A percentile compares a stretch with the other conserved stretches of the same genome.
These are phyloP conservation scores for Plasmodium coatneyi DNA, from an alignment of 169 alveolate species.

Conservation along the genomic window DNA sequence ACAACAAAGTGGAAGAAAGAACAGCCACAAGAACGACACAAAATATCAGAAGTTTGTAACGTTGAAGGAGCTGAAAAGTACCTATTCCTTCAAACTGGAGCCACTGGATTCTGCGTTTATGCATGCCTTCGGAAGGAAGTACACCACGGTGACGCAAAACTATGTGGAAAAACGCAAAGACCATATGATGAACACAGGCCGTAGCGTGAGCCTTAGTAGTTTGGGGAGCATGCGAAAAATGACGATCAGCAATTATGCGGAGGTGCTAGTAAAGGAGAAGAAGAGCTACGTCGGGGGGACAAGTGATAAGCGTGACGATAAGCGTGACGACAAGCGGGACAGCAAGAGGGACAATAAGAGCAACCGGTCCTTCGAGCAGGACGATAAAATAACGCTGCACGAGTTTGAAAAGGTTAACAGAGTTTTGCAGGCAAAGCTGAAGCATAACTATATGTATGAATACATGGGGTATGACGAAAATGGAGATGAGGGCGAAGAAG, in stretches of 20 bases:
- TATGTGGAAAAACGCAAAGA: not conserved
- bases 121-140: not conserved
- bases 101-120: not conserved
- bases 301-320: too few species aligned
- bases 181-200: not conserved
- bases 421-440: not conserved
- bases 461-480: not conserved
- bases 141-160: conserved; percentile 6
- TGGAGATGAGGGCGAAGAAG: conserved; percentile 7
- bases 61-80: conserved; percentile 20
- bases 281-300: too few species aligned
- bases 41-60: conserved; percentile 18
- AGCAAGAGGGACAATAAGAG: too few species aligned
- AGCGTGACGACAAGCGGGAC: too few species aligned
- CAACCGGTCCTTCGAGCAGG: not conserved
- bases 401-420: conserved; percentile 31
- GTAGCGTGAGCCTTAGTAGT: not conserved
- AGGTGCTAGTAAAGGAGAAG: not conserved
- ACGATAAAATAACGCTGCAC: not conserved
- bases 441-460: conserved; percentile 1
- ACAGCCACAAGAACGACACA: not conserved
- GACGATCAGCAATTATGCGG: conserved; percentile 6
- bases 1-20: not conserved
- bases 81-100: not conserved
- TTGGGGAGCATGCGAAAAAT: not conserved